phyloP scores from a whole-genome alignment of 2,329 filamentous ascomycete genomes.

The Neofusicoccum laricinum region DNA sequence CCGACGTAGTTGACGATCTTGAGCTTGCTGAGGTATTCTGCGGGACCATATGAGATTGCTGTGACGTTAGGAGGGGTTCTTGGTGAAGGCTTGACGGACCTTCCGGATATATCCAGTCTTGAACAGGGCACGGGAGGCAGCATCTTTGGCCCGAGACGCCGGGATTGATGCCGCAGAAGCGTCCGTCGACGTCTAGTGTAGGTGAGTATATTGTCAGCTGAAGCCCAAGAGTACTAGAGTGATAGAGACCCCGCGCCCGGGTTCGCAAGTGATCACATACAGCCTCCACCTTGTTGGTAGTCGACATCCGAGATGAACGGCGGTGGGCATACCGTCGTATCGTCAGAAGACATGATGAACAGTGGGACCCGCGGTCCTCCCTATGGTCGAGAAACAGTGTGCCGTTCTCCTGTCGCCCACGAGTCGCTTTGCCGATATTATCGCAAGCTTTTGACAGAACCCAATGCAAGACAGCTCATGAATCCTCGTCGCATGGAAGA shows the following conservation, averaged over 20 bases:
- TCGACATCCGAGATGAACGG: conserved; percentile 25
- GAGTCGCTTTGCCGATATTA: no score
- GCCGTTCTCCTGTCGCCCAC: no score
- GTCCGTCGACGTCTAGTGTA: conserved; percentile 43
- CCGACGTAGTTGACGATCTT: conserved; percentile 71
- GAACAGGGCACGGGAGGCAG: conserved; percentile 80
- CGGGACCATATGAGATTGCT: not conserved
- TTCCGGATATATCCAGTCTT: conserved; percentile 65
- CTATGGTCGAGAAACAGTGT: no score
- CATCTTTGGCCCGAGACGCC: conserved; percentile 55
- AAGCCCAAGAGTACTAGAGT: not conserved
- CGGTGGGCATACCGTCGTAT: conserved; percentile 19
- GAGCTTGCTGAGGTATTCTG: conserved; percentile 28
- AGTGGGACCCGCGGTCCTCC: no score
- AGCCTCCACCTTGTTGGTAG: conserved; percentile 23
- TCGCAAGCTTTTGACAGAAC: no score
- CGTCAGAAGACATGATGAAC: not conserved
- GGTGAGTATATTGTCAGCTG: not conserved
- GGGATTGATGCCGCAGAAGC: conserved; percentile 50
- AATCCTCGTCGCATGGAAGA: no score
- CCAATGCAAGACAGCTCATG: no score
- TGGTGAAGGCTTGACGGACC: conserved; percentile 34
- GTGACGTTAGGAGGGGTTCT: no score
- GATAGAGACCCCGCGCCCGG: no score
- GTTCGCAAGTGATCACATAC: conserved; percentile 22